Evolutionary conservation across 768 basidiomycete species (phyloP).

Genomic region (Gloeostereum incarnatum): DNA sequence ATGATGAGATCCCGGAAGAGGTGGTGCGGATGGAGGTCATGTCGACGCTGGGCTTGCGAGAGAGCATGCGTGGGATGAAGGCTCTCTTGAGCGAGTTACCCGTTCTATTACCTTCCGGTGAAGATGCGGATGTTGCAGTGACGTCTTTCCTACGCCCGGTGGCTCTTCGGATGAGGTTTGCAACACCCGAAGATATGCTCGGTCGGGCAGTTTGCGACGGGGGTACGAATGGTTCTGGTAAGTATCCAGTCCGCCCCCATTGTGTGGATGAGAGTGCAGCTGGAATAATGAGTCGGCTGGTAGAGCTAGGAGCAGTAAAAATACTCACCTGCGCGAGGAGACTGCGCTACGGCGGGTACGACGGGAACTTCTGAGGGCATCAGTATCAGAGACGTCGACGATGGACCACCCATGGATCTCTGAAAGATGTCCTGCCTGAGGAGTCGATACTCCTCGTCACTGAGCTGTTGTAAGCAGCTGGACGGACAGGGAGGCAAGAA

Average conservation of each 20-base stretch:
- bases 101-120: too few species aligned
- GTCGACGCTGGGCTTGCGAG: slow-evolving; percentile 18
- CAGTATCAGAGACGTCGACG: slow-evolving; percentile 11
- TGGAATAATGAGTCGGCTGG: neutral
- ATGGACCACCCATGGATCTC: slow-evolving; percentile 35
- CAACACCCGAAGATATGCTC: slow-evolving; percentile 19
- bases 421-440: slow-evolving; percentile 63
- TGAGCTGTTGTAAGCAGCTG: slow-evolving; percentile 15
- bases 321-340: neutral
- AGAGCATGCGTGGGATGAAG: slow-evolving; percentile 10
- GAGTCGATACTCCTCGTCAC: slow-evolving; percentile 68
- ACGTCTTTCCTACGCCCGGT: slow-evolving; percentile 20
- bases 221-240: neutral
- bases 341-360: neutral
- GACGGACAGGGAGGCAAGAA: neutral
- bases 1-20: slow-evolving; percentile 12
- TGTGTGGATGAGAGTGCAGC: slow-evolving; percentile 11
- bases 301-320: neutral
- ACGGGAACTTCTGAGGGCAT: slow-evolving; percentile 4
- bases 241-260: neutral
- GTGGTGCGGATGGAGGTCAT: slow-evolving; percentile 9
- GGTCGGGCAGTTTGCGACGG: slow-evolving; percentile 8
- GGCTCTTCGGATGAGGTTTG: slow-evolving; percentile 28
- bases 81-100: slow-evolving; percentile 3
- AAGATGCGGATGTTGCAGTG: too few species aligned